Conservation (phyloP, 208 protist species). For the Trichomonas vaginalis region DNA sequence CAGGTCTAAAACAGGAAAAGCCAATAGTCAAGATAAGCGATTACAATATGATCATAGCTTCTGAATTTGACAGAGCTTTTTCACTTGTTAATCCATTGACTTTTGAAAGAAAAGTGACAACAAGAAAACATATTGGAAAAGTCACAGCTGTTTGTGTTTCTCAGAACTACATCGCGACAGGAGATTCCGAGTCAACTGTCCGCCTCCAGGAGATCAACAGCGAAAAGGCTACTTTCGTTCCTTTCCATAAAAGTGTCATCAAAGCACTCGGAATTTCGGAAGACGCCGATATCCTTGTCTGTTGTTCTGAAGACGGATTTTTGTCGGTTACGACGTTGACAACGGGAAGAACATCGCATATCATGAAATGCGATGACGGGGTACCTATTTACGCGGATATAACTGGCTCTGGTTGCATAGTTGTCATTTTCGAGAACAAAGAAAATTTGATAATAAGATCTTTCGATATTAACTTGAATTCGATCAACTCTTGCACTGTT, state of each 20-base stretch:
- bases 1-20: background rate
- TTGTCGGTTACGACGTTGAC: background rate
- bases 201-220: background rate
- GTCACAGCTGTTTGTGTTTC: background rate
- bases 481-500: background rate
- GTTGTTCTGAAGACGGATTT: background rate
- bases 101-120: background rate
- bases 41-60: background rate
- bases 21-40: background rate
- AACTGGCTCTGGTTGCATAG: background rate
- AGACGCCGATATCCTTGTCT: background rate
- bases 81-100: background rate
- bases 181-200: background rate
- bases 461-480: background rate
- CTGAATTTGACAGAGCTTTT: background rate
- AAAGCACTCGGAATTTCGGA: background rate
- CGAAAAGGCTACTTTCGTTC: background rate
- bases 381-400: background rate
- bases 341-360: background rate
- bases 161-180: background rate
- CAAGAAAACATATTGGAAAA: background rate
- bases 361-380: background rate
- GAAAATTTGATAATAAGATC: background rate
- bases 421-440: background rate
- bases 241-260: background rate